Conservation (phyloP, 805 yeast genomes). For the Jamesozyma gamospora region DNA sequence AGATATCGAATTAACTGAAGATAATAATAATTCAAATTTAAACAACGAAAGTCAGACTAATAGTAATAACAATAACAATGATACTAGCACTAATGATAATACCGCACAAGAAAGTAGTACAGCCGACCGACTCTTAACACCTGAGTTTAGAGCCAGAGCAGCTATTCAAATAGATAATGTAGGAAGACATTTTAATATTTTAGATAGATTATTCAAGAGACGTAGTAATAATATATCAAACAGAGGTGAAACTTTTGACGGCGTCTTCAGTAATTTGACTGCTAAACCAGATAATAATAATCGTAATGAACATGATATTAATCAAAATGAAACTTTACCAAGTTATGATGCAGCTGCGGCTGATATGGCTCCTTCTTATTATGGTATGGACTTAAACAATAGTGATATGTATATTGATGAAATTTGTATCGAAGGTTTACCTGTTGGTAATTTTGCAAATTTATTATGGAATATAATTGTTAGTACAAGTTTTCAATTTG, state of each 20-base stretch:
- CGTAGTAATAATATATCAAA: constrained; percentile 7
- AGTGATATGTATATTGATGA: constrained; percentile 60
- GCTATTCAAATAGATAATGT: constrained; percentile 18
- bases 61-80: neutral
- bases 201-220: constrained; percentile 30
- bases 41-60: neutral
- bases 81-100: constrained; percentile 1
- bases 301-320: constrained; percentile 20
- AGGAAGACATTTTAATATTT: constrained; percentile 32
- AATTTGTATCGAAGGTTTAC: constrained; percentile 87
- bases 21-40: neutral
- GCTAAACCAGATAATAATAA: constrained; percentile 67
- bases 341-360: constrained; percentile 91
- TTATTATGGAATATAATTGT: constrained; percentile 85
- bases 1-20: neutral
- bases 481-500: constrained; percentile 83
- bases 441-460: constrained; percentile 86
- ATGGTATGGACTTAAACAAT: constrained; percentile 79
- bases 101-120: constrained; percentile 3
- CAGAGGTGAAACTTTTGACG: constrained; percentile 40
- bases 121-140: constrained; percentile 6
- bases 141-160: constrained; percentile 13
- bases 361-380: constrained; percentile 91
- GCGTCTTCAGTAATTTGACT: constrained; percentile 83
- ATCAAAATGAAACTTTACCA: constrained; percentile 56